Conservation (phyloP, 2,329 filamentous ascomycete species). For the Lachnum nothofagi region DNA sequence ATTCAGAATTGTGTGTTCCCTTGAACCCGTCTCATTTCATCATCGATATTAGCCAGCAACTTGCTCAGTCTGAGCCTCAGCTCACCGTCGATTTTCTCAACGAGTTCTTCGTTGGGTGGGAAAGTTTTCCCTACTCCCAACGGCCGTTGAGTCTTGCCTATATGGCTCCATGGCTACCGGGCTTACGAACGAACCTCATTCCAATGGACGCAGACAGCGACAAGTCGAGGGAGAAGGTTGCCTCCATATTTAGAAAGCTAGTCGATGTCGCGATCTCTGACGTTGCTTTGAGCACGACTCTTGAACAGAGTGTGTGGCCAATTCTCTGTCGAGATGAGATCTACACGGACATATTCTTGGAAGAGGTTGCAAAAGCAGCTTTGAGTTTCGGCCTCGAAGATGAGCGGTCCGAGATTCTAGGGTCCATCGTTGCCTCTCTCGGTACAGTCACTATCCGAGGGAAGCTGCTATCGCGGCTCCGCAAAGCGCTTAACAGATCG, state of each 20-base stretch:
- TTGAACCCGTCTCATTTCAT: conserved; percentile 60
- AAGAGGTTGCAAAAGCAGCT: conserved; percentile 61
- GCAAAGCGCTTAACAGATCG: conserved; percentile 63
- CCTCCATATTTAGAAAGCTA: conserved; percentile 58
- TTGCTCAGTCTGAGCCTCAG: conserved; percentile 60
- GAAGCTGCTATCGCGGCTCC: conserved; percentile 59
- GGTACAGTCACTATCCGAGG: conserved; percentile 61
- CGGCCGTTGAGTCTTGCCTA: conserved; percentile 63
- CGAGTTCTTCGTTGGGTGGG: conserved; percentile 70
- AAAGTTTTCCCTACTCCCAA: conserved; percentile 63
- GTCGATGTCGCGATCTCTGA: conserved; percentile 61
- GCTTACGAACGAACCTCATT: conserved; percentile 55
- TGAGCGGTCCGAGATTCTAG: conserved; percentile 55
- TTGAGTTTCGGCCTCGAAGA: conserved; percentile 54
- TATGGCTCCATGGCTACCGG: conserved; percentile 64
- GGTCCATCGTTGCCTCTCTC: conserved; percentile 58
- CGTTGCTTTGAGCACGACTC: conserved; percentile 50
- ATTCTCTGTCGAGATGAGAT: conserved; percentile 60
- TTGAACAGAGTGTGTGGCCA: conserved; percentile 65
- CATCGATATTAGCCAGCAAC: conserved; percentile 58
- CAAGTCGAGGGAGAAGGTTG: conserved; percentile 61
- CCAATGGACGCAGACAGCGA: conserved; percentile 57
- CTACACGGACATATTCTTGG: conserved; percentile 61
- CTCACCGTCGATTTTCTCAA: conserved; percentile 65
- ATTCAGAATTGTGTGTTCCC: conserved; percentile 56